Conservation (phyloP, 73 alveolate species). For the Paramecium sexaurelia region DNA sequence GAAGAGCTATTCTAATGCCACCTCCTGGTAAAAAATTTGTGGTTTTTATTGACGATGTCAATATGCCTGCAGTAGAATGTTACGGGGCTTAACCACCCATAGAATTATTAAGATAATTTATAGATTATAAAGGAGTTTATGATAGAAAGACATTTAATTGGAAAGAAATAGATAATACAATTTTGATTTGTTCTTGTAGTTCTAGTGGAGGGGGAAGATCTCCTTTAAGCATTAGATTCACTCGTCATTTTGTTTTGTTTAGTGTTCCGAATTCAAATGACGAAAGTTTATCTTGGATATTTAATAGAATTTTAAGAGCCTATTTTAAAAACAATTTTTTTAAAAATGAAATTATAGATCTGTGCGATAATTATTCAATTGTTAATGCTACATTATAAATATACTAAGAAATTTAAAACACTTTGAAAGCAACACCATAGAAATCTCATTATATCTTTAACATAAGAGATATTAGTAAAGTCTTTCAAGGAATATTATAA, state of each 20-base stretch:
- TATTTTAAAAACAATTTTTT: slow-evolving; percentile 82
- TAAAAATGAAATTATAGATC: slow-evolving; percentile 72
- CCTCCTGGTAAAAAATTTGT: slow-evolving; percentile 85
- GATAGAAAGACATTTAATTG: slow-evolving; percentile 90
- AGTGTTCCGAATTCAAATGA: slow-evolving; percentile 94
- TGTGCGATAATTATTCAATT: slow-evolving; percentile 57
- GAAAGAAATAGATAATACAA: slow-evolving; percentile 86
- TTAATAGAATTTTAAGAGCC: slow-evolving; percentile 87
- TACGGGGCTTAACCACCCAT: slow-evolving; percentile 99
- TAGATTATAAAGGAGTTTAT: slow-evolving; percentile 94
- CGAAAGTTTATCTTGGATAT: slow-evolving; percentile 86
- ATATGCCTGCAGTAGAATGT: slow-evolving; percentile 96
- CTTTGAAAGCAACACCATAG: slow-evolving; percentile 90
- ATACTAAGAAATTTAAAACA: slow-evolving; percentile 56
- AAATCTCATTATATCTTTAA: slow-evolving; percentile 93
- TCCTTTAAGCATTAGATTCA: slow-evolving; percentile 89
- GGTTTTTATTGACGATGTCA: slow-evolving; percentile 94
- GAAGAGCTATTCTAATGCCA: slow-evolving; percentile 86
- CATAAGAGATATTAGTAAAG: slow-evolving; percentile 92
- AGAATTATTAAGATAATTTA: slow-evolving; percentile 90
- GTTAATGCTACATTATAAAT: slow-evolving; percentile 67
- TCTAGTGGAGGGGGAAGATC: slow-evolving; percentile 99
- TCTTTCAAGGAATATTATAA: slow-evolving; percentile 93
- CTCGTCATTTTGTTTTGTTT: slow-evolving; percentile 88
- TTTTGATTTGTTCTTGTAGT: slow-evolving; percentile 92